These are phyloP conservation scores for Yamadazyma conglobata DNA, from an alignment of 1,139 yeast genomes.

Conservation along the genomic window DNA sequence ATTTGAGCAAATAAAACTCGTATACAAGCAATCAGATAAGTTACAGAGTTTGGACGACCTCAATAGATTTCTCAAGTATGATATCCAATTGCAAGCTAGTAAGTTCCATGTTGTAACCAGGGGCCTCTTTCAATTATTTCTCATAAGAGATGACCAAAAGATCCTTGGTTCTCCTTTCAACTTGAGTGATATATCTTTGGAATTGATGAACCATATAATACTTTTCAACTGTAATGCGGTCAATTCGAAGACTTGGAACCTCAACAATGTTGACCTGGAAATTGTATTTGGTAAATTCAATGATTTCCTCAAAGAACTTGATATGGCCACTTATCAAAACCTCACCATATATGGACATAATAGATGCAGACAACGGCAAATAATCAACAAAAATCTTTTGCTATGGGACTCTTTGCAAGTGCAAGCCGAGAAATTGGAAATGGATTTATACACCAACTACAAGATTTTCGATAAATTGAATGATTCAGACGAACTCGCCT, in stretches of 20 bases:
- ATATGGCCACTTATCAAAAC: conserved; percentile 51
- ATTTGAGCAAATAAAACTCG: conserved; percentile 27
- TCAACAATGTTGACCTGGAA: conserved; percentile 17
- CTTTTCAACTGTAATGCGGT: conserved; percentile 24
- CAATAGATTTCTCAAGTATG: conserved; percentile 30
- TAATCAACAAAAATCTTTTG: conserved; percentile 51
- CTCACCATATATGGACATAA: conserved; percentile 64
- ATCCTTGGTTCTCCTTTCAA: conserved; percentile 34
- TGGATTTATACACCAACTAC: conserved; percentile 30
- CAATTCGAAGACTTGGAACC: conserved; percentile 22
- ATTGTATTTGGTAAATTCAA: conserved; percentile 11
- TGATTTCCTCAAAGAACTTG: conserved; percentile 32
- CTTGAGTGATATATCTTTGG: conserved; percentile 16
- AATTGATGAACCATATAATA: conserved; percentile 23
- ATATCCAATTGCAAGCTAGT: conserved; percentile 25
- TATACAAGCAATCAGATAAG: conserved; percentile 21
- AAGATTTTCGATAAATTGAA: conserved; percentile 32
- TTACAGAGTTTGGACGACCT: conserved; percentile 31
- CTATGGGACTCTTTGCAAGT: conserved; percentile 84
- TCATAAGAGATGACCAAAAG: conserved; percentile 58
- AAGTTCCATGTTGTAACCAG: conserved; percentile 52
- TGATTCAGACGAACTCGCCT: conserved; percentile 25
- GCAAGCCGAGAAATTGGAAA: conserved; percentile 51
- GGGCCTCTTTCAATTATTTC: conserved; percentile 57
- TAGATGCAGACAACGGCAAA: conserved; percentile 78